Conservation (phyloP, 805 yeast species). For the Kodamaea laetipori region DNA sequence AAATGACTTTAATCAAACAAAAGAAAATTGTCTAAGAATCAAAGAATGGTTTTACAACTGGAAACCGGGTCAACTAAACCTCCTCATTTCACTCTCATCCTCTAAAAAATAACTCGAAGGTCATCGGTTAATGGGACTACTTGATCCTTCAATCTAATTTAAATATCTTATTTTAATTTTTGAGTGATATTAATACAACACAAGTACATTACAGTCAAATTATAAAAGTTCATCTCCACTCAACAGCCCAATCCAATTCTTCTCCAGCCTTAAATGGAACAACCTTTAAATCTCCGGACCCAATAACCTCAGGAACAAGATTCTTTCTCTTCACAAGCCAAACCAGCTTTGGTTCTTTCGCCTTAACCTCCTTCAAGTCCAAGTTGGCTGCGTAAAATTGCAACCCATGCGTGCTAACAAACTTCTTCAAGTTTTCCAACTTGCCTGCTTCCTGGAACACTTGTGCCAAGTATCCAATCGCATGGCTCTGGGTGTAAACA, state of each 20-base stretch:
- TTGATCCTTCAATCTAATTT: too few relatives aligned
- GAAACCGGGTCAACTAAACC: too few relatives aligned
- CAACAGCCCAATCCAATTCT: conserved; percentile 66
- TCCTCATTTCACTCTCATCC: too few relatives aligned
- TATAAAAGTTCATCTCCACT: conserved; percentile 55
- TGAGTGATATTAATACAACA: too few relatives aligned
- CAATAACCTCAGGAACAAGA: conserved; percentile 61
- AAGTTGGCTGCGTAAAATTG: conserved; percentile 61
- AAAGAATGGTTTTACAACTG: too few relatives aligned
- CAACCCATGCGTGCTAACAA: conserved; percentile 76
- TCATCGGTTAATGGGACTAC: too few relatives aligned
- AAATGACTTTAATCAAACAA: too few relatives aligned
- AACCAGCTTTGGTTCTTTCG: conserved; percentile 44
- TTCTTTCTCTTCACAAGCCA: conserved; percentile 56
- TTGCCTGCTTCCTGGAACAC: conserved; percentile 69
- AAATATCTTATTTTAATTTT: too few relatives aligned
- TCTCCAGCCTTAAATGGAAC: conserved; percentile 90
- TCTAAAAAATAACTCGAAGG: too few relatives aligned
- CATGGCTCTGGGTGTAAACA: conserved; percentile 86
- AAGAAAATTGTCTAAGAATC: too few relatives aligned
- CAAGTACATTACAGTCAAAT: not conserved
- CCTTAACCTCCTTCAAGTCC: conserved; percentile 38
- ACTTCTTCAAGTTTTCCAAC: conserved; percentile 66
- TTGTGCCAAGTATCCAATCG: conserved; percentile 81
- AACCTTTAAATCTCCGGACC: conserved; percentile 45